Evolutionary conservation across 2,329 filamentous ascomycete genomes (phyloP).

Genomic region (Colletotrichum neosansevieriae): DNA sequence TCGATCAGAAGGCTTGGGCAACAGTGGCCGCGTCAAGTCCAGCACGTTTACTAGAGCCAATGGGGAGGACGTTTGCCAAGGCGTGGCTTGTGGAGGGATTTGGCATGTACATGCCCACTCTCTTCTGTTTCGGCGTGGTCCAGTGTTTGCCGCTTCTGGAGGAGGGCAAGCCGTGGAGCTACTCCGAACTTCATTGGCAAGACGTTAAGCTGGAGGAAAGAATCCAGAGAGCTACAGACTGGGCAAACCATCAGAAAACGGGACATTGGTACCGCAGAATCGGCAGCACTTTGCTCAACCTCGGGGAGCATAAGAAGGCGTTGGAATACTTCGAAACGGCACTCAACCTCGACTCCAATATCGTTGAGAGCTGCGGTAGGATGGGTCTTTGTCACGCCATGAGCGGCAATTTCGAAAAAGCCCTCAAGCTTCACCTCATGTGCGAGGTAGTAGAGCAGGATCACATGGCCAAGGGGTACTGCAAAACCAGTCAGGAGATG

Average conservation of each 20-base stretch:
- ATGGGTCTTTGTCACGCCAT: slow-evolving; percentile 55
- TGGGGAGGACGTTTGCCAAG: slow-evolving; percentile 53
- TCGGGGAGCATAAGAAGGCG: slow-evolving; percentile 51
- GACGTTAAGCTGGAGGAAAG: slow-evolving; percentile 50
- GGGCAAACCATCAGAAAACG: slow-evolving; percentile 51
- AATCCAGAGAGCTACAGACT: slow-evolving; percentile 51
- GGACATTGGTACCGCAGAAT: slow-evolving; percentile 55
- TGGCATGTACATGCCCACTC: slow-evolving; percentile 52
- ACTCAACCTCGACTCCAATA: slow-evolving; percentile 52
- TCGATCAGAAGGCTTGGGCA: slow-evolving; percentile 49
- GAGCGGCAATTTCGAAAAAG: slow-evolving; percentile 51
- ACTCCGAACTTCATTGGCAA: slow-evolving; percentile 52
- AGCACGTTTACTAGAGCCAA: slow-evolving; percentile 51
- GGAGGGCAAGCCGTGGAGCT: slow-evolving; percentile 52
- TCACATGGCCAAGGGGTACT: slow-evolving; percentile 44
- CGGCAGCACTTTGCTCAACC: slow-evolving; percentile 55
- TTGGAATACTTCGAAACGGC: slow-evolving; percentile 52
- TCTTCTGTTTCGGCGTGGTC: slow-evolving; percentile 58
- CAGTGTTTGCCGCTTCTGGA: slow-evolving; percentile 56
- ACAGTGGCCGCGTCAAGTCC: slow-evolving; percentile 44
- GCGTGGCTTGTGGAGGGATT: slow-evolving; percentile 54
- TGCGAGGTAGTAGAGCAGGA: slow-evolving; percentile 52
- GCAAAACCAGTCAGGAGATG: slow-evolving; percentile 43
- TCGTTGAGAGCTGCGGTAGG: slow-evolving; percentile 54
- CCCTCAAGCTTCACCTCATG: slow-evolving; percentile 51